Conservation (phyloP, 306 rosid genomes). For the Bauhinia variegata region DNA sequence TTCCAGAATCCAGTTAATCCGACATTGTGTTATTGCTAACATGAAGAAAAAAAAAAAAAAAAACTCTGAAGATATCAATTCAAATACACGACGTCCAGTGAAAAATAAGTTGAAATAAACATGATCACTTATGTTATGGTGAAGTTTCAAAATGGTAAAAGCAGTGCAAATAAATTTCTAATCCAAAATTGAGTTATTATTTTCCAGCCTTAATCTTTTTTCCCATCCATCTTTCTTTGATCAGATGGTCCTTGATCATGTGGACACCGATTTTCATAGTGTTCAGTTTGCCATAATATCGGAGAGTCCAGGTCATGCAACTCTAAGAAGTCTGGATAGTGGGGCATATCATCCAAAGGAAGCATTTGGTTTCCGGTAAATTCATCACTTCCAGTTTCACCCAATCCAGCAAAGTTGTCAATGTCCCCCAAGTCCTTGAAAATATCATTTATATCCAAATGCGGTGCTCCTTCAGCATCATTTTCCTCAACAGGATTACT, state of each 20-base stretch:
- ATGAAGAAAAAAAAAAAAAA: too few species aligned
- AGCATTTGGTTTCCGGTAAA: conserved; percentile 31
- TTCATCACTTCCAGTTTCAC: conserved; percentile 16
- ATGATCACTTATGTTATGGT: background rate
- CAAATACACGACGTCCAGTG: conserved; percentile 1
- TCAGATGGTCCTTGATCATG: too few species aligned
- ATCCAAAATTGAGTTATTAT: conserved; percentile 11
- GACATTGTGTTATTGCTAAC: too few species aligned
- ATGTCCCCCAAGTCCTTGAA: conserved; percentile 40
- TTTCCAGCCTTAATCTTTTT: background rate
- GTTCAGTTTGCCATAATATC: conserved; percentile 23
- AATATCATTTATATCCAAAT: conserved; percentile 26
- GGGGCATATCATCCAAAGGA: background rate
- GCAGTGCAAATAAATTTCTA: too few species aligned
- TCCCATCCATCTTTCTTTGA: background rate
- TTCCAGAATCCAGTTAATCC: too few species aligned
- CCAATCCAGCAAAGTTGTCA: conserved; percentile 8
- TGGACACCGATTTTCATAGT: conserved; percentile 12
- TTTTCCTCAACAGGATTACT: conserved; percentile 20
- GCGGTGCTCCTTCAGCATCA: conserved; percentile 11
- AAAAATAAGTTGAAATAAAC: conserved; percentile 14
- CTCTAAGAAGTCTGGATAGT: conserved; percentile 51
- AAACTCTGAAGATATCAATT: too few species aligned
- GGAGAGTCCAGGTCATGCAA: conserved; percentile 61
- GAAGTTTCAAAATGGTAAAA: too few species aligned